Evolutionary conservation across 139 green algal genomes (phyloP), one percentile per base, ranked within the genome.

Genomic region (Auxenochlorella pyrenoidosa): DNA sequence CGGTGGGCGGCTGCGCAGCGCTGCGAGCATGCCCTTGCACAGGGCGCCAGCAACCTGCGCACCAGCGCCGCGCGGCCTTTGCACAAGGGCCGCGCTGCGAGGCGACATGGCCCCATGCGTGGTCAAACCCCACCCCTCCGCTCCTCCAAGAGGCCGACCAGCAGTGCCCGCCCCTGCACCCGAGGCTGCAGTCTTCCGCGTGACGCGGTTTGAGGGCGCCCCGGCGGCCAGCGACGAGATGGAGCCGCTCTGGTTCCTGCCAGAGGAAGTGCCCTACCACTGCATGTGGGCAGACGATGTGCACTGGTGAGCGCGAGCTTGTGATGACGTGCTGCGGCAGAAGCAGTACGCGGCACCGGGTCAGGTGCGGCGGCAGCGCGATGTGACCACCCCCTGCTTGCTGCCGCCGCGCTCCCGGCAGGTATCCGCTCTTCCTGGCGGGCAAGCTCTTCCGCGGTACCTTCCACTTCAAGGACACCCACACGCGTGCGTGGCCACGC

Each of bases 201-300:
- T 84, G n/a, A 58, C 66, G 18, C 79, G 85, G 28, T 93, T 86
- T 24, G 51, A 51, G 2, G 94, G 93, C 0, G 71, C 92, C 41
- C 91, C 91, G 0, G 78, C 47, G 22, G 84, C 93, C 34, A 91
- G 88, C 21, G 93, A 96, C 24, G 94, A 96, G 75, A 95, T 96
- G 94, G 63, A 51, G 19, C 93, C 94, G 0, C 41, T 85, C 26
- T 96, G 90, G 89, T 93, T 95, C 28, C 40, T 59, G 36, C 18
- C 66, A 1, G 66, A 73, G 1, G 70, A 92, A 0, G 82, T 96
- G 6, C 94, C 94, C 0, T 96, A 86, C 44, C 81, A 94, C 2
- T 79, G 89, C 16, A 94, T 94, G 92, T 94, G 93, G 93, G 90
- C 92, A 0, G 92, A 95, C 78, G 93, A 95, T 75, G 19, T 60